Evolutionary conservation across 192 early-diverging fungal genomes (phyloP), one percentile per base, ranked within the genome.

Genomic region (Mortierella antarctica): DNA sequence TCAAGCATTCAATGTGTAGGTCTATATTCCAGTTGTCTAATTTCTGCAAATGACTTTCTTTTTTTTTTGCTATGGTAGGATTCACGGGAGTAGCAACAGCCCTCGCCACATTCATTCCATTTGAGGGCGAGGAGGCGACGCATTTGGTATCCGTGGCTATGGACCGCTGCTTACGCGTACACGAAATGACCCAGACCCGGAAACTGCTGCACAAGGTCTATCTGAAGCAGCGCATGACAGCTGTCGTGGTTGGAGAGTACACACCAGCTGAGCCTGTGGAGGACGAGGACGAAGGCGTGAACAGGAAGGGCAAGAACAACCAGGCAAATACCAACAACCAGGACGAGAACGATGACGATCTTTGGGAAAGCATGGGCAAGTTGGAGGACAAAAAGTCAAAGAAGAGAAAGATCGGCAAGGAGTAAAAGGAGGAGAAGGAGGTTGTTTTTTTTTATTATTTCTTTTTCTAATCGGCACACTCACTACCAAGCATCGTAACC

Each of bases 161-260:
- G 67, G 96, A 97, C 71, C 86, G 95, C 50, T 92, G 91, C 58
- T 63, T 96, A 60, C 89, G 94, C 13, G 88, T 96, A 2, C 93
- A 91, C 73, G 91, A 96, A 75, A 85, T 86, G 21, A 78, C 56
- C 39, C 86, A 74, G 42, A 83, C 82, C 52, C 75, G 87, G 41
- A 83, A 89, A 51, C 57, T 89, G 51, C 44, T 82, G 48, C 81
- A 91, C 41, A 89, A 94, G 71, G 89, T 88, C 7, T 96, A 95
- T 69, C 64, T 96, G 46, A 96, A 96, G 83, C 93, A 94, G 75
- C 75, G 90, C 20, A 83, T 95, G 40, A 91, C 87, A 4, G 70
- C 79, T 23, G 62, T 96, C 0, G 59, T 95, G 18, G 91, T 93
- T 45, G 93, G 77, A 46, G 77, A 80, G 31, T 80, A 42, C 44